These are phyloP conservation scores for Camillea tinctor DNA, from an alignment of 2,329 filamentous ascomycete species.

Conservation along the genomic window DNA sequence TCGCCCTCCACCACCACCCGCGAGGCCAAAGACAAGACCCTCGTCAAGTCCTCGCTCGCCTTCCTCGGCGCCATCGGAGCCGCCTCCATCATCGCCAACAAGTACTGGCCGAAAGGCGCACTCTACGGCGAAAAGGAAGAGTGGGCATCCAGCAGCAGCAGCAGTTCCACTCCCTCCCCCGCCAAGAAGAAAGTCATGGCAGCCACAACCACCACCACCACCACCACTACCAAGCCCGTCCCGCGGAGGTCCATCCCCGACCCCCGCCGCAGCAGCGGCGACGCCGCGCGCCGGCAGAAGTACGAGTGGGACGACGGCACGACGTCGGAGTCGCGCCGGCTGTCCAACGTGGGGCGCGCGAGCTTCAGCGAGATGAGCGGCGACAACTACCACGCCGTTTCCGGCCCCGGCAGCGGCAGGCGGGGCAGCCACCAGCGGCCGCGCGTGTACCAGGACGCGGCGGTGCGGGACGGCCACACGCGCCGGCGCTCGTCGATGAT, in stretches of 20 bases:
- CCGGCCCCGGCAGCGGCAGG: too few relatives aligned
- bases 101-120: conserved; percentile 39
- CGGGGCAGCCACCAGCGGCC: neutral
- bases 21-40: conserved; percentile 19
- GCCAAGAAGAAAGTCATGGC: conserved; percentile 22
- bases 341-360: neutral
- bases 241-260: too few relatives aligned
- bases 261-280: too few relatives aligned
- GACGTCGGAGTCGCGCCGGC: neutral
- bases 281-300: neutral
- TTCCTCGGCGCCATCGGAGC: conserved; percentile 40
- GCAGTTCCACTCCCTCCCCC: neutral
- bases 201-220: neutral
- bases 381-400: neutral
- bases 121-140: conserved; percentile 39
- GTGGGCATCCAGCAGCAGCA: too few relatives aligned
- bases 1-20: conserved; percentile 1
- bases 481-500: neutral
- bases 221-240: too few relatives aligned
- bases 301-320: neutral
- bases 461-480: neutral
- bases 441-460: neutral
- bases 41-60: conserved; percentile 35
- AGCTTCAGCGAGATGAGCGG: neutral
- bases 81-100: conserved; percentile 36